Base-by-base conservation (phyloP, 176 grass and related monocot species). In the Cocos nucifera region DNA sequence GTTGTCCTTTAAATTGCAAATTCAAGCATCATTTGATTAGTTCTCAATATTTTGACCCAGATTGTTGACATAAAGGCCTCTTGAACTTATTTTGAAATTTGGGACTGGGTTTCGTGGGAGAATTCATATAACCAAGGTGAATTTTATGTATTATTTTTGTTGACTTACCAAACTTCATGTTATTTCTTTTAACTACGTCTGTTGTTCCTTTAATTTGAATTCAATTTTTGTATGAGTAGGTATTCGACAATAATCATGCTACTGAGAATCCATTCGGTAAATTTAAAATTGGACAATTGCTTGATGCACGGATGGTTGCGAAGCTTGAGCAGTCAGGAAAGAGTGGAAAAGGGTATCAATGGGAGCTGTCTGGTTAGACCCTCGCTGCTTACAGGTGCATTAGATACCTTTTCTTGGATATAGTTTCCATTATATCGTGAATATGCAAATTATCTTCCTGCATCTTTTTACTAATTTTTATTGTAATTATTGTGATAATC, bases 51-150 rank as follows among this genome's bases (percentile, higher is more conserved):
- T 75, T 76, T 30, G 32, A 50, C 19, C 32, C 61, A 95, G 85
- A 70, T 95, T 86, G 62, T 85, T 35, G 78, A 88, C 57, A 97
- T 91, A 63, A 97, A 97, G 56, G 56, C 84, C 83, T 61, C 81
- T 97, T 48, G 87, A 91, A 59, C 53, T 97, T 62, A 16, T 80
- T 80, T 24, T 91, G 67, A 85, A 84, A 78, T 84, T 85, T 80
- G 80, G 83, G 78, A 58, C 6, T 57, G 85, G 80, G 70, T 59
- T 78, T 80, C 81, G 74, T 69, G 86, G 92, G 65, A 82, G 81
- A 80, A 66, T 97, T 60, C 92, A 97, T 78, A 80, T 91, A 72
- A 91, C 87, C n/a, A 87, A 97, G 87, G 92, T 97, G 63, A 70
- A 54, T 21, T 27, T 65, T 25, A 44, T 6, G 9, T 14, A 44